Conservation (phyloP, 495 filamentous ascomycete genomes). For the Cladorrhinum samala region DNA sequence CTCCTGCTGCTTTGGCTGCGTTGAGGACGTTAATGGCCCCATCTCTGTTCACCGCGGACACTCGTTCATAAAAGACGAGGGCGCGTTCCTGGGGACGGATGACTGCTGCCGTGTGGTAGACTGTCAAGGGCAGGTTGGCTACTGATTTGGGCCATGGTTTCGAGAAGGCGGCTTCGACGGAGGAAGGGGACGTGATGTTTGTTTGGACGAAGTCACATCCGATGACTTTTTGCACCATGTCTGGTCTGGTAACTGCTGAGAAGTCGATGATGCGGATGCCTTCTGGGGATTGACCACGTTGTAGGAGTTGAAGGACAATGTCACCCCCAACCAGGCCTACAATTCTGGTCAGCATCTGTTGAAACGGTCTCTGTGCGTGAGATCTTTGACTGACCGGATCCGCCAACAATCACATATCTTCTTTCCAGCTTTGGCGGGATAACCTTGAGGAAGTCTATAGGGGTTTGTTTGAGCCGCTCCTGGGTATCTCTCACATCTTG, state of each 20-base stretch:
- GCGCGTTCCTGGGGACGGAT: conserved; percentile 47
- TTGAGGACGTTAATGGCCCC: conserved; percentile 54
- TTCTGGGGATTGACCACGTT: conserved; percentile 47
- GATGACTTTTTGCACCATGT: conserved; percentile 32
- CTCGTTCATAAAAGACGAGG: conserved; percentile 36
- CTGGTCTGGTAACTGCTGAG: conserved; percentile 31
- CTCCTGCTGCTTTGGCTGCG: conserved; percentile 41
- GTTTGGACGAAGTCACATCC: conserved; percentile 44
- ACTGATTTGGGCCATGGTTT: conserved; percentile 45
- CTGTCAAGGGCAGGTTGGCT: conserved; percentile 44
- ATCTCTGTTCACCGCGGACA: conserved; percentile 51
- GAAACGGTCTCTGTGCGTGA: not conserved
- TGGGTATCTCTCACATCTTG: conserved; percentile 45
- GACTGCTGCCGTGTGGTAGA: conserved; percentile 53
- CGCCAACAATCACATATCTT: conserved; percentile 54
- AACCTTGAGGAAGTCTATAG: conserved; percentile 41
- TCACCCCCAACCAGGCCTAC: conserved; percentile 52
- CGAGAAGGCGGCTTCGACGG: conserved; percentile 42
- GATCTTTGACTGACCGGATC: conserved; percentile 34
- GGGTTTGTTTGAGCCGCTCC: conserved; percentile 37
- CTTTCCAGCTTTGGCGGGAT: conserved; percentile 49
- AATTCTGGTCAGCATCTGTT: not conserved
- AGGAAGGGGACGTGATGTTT: conserved; percentile 45
- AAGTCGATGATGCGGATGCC: conserved; percentile 53
- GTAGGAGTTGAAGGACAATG: conserved; percentile 48